Base-by-base conservation (phyloP, 2,329 filamentous ascomycete genomes). In the Talaromyces sp. region DNA sequence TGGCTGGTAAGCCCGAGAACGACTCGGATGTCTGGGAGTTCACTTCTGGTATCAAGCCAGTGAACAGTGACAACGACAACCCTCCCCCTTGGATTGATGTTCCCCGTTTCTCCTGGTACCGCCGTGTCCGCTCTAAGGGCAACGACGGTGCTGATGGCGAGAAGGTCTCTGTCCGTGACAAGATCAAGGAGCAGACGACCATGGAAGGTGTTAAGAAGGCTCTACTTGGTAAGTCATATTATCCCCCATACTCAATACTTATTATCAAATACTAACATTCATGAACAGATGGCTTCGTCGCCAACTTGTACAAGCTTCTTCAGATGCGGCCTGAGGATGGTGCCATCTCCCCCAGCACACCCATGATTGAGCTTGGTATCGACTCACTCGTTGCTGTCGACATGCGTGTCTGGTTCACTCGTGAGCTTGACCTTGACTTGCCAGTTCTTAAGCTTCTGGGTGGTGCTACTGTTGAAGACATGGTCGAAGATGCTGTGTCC, bases 321-420 rank as follows among this genome's bases (percentile, higher is more conserved):
- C 29, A 14, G 19, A 45, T 35, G 29, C 24, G 24, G 5, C 30
- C 43, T 24, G 43, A 35, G 19, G 43, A 35, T 29, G 43, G 41
- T 22, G 41, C 17, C 16, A 44, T 44, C 30, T 45, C 43, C 7
- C 29, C 29, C 30, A 45, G 43, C 30, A 35, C 29, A 0, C 30
- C 30, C 10, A 32, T 35, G 29, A 29, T 35, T 11, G 43, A 45
- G 29, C 43, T 45, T 8, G 43, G 43, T 35, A 35, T 45, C 16
- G 43, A 45, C 22, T 45, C 43, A 11, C 19, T 45, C 17, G 43
- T 45, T 45, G 43, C 43, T 35, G 43, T 45, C 32, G 43, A 45
- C 29, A 45, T 45, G 29, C 43, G 43, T n/a, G 29, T 35, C 29
- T 45, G 43, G 43, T 35, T 45, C 29, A 19, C 30, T 17, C 29